These are phyloP conservation scores for Trichoderma cornu-damae DNA, from an alignment of 2,329 filamentous ascomycete genomes.

Conservation along the genomic window DNA sequence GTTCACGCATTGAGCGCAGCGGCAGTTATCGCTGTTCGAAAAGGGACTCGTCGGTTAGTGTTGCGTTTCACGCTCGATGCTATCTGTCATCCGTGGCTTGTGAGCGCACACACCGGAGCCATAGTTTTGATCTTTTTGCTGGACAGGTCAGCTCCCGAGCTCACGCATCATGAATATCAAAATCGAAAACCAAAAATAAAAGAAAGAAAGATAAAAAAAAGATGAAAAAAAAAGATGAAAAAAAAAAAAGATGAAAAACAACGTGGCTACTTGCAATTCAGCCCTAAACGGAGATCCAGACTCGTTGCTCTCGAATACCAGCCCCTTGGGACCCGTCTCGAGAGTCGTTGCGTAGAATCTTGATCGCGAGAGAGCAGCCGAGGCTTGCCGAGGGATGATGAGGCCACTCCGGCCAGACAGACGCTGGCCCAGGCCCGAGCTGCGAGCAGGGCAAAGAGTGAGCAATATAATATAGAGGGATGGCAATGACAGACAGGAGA, in stretches of 20 bases:
- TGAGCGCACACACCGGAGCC: conserved; percentile 23
- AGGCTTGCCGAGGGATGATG: conserved; percentile 6
- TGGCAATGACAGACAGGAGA: too few relatives aligned
- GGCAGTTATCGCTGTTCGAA: conserved; percentile 40
- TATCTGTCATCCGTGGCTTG: not conserved
- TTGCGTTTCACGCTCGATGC: not conserved
- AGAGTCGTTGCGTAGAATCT: conserved; percentile 20
- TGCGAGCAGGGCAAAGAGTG: not conserved
- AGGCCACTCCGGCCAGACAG: conserved; percentile 14
- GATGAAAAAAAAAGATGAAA: too few relatives aligned
- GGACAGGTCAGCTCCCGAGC: not conserved
- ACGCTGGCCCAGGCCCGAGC: not conserved
- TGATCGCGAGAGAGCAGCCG: not conserved
- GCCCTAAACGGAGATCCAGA: not conserved
- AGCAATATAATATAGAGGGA: not conserved
- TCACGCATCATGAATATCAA: too few relatives aligned
- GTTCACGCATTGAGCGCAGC: conserved; percentile 39
- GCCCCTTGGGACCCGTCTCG: conserved; percentile 4
- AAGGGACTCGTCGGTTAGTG: not conserved
- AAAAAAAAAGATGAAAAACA: not conserved
- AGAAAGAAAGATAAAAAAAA: too few relatives aligned
- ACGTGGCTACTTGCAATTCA: conserved; percentile 15
- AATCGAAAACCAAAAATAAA: too few relatives aligned
- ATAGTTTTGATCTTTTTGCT: conserved; percentile 22
- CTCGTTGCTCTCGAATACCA: conserved; percentile 15